Percentiles rank a stretch among this genome's conserved stretches.
phyloP scores from a whole-genome alignment of 1,284 basidiomycete genomes.

The Cerrena zonata region DNA sequence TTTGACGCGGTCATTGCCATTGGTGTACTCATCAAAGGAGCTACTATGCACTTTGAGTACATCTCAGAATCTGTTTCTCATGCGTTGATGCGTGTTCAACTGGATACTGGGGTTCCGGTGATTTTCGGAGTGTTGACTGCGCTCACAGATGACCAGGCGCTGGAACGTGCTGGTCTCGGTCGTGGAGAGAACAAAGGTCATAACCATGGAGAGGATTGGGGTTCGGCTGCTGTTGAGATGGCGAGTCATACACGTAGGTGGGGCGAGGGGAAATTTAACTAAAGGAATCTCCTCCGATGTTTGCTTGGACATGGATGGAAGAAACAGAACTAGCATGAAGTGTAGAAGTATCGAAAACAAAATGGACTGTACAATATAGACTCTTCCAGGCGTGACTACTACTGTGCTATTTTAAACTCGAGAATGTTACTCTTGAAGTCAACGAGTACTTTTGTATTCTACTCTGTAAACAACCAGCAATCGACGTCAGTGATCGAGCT shows the following conservation, averaged over 20 bases:
- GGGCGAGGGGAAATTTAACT: slow-evolving; percentile 72
- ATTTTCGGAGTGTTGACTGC: slow-evolving; percentile 95
- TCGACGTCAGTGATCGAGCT: neutral
- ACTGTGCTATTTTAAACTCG: too few relatives aligned
- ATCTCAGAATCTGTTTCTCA: slow-evolving; percentile 91
- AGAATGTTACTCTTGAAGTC: too few relatives aligned
- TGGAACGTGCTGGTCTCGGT: slow-evolving; percentile 84
- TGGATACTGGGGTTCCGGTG: slow-evolving; percentile 91
- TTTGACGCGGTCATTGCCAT: slow-evolving; percentile 96
- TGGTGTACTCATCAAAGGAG: slow-evolving; percentile 95
- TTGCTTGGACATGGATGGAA: neutral
- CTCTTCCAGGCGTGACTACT: neutral
- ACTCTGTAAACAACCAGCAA: neutral
- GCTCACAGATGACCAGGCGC: slow-evolving; percentile 88
- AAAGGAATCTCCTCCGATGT: neutral
- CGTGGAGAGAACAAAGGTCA: slow-evolving; percentile 65
- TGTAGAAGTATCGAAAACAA: neutral
- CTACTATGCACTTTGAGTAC: slow-evolving; percentile 98
- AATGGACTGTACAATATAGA: neutral
- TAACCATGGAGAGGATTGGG: slow-evolving; percentile 97
- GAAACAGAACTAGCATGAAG: neutral
- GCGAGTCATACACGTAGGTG: slow-evolving; percentile 68
- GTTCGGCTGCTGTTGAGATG: slow-evolving; percentile 90
- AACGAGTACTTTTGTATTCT: too few relatives aligned
- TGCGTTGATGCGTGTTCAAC: slow-evolving; percentile 88